Conservation (phyloP, 495 filamentous ascomycete species). For the Terfezia boudieri region DNA sequence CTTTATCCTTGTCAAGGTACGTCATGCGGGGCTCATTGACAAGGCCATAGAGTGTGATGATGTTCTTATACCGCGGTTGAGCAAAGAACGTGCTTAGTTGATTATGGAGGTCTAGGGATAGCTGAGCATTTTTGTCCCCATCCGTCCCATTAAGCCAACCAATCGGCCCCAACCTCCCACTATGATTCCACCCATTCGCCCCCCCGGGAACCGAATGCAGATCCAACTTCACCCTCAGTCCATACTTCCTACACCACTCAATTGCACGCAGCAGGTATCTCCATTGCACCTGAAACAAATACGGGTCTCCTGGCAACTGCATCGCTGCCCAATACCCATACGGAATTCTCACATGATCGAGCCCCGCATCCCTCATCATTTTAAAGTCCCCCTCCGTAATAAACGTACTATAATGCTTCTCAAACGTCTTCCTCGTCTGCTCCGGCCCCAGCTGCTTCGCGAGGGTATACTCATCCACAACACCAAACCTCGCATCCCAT, state of each 20-base stretch:
- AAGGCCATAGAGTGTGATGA: constrained; percentile 65
- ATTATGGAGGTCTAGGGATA: constrained; percentile 63
- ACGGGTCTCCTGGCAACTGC: constrained; percentile 70
- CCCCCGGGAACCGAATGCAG: constrained; percentile 67
- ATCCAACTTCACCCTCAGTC: constrained; percentile 83
- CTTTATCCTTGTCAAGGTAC: constrained; percentile 29
- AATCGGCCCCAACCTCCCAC: constrained; percentile 47
- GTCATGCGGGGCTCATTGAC: constrained; percentile 78
- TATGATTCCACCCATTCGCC: constrained; percentile 84
- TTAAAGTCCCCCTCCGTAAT: constrained; percentile 61
- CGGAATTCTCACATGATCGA: constrained; percentile 89
- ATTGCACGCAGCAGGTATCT: constrained; percentile 82
- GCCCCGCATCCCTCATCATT: constrained; percentile 65
- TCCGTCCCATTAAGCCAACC: constrained; percentile 60
- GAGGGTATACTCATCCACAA: constrained; percentile 81
- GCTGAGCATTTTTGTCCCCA: constrained; percentile 41
- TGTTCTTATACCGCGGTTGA: constrained; percentile 63
- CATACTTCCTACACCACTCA: constrained; percentile 83
- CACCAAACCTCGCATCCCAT: constrained; percentile 37
- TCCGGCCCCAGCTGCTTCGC: constrained; percentile 40
- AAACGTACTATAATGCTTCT: constrained; percentile 79
- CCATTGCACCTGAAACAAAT: constrained; percentile 72
- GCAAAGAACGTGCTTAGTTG: constrained; percentile 65
- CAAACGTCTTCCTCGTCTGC: constrained; percentile 39
- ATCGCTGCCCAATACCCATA: constrained; percentile 90